Evolutionary conservation across 352 stramenopile genomes (phyloP).

Genomic region (Blastocystis sp.): DNA sequence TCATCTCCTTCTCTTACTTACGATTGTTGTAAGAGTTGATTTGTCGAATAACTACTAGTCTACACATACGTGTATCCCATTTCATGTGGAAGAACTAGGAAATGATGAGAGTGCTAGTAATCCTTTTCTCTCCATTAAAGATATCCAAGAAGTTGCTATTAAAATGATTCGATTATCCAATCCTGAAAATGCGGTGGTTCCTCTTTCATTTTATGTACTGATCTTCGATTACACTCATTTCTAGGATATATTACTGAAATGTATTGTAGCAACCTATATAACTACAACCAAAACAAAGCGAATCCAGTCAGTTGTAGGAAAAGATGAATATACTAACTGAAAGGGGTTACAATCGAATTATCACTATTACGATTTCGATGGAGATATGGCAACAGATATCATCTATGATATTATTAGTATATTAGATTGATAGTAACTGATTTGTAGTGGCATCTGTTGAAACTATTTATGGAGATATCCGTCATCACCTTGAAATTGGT

Average conservation of each 20-base stretch:
- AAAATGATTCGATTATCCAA: background rate
- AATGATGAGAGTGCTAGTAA: background rate
- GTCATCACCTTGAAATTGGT: background rate
- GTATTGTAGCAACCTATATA: background rate
- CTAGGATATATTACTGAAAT: background rate
- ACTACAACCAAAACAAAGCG: background rate
- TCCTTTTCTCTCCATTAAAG: background rate
- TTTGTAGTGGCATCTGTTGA: background rate
- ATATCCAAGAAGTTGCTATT: background rate
- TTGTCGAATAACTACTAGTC: background rate
- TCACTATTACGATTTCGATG: conserved; percentile 19
- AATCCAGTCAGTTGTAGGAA: background rate
- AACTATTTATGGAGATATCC: background rate
- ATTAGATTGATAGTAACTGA: background rate
- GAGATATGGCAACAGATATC: background rate
- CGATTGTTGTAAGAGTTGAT: background rate
- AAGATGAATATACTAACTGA: too few relatives aligned
- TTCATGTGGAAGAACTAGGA: background rate
- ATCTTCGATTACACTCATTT: too few relatives aligned
- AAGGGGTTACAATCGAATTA: conserved; percentile 28
- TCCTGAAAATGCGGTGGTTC: background rate
- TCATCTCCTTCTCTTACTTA: background rate
- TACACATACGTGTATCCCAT: background rate
- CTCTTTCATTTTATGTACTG: background rate
- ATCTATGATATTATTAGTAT: conserved; percentile 15